Base-by-base conservation (phyloP, 2,329 filamentous ascomycete genomes). In the Fusarium heterosporum region DNA sequence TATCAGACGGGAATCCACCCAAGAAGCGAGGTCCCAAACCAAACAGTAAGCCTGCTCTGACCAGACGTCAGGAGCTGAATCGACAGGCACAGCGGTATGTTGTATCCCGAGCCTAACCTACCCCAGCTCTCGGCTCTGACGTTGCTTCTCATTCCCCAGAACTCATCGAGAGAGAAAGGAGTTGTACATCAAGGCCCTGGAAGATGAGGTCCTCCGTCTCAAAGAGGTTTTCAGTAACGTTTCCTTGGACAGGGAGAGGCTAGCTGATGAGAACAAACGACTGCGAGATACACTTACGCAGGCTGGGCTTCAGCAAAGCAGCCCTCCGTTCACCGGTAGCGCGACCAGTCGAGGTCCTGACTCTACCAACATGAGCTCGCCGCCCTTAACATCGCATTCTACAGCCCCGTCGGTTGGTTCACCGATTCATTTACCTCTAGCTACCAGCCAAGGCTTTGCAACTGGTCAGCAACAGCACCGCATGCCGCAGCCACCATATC, bases 121-220 rank as follows among this genome's bases (percentile, higher is more conserved):
- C 17, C 16, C 16, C 13, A 54, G n/a, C 36, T n/a, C 29, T 40
- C 39, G 11, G 36, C 28, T 41, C 58, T 66, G 49, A 71, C 56
- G 46, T 59, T 54, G 40, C 38, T 11, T 38, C 28, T 53, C 25
- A n/a, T 32, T n/a, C 39, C 2, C 12, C 52, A 97, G 96, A 75
- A 98, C 96, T 17, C 96, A 99, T 79, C 93, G 96, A 55, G 96
- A 98, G 80, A 89, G 96, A 70, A 98, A 98, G 78, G 96, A 98
- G 79, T 86, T 93, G 72, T 98, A 98, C 78, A 96, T 97, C 82
- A 96, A 96, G 78, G 89, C 92, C 12, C 87, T 98, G 16, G 96
- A 99, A 78, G 90, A 95, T 74, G 93, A 98, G 79, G 91, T 98
- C 7, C 84, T 96, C 19, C 90, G 93, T 47, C 83, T 98, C 41